Evolutionary conservation across 495 filamentous ascomycete species (phyloP).

Genomic region (Xylaria palmicola): DNA sequence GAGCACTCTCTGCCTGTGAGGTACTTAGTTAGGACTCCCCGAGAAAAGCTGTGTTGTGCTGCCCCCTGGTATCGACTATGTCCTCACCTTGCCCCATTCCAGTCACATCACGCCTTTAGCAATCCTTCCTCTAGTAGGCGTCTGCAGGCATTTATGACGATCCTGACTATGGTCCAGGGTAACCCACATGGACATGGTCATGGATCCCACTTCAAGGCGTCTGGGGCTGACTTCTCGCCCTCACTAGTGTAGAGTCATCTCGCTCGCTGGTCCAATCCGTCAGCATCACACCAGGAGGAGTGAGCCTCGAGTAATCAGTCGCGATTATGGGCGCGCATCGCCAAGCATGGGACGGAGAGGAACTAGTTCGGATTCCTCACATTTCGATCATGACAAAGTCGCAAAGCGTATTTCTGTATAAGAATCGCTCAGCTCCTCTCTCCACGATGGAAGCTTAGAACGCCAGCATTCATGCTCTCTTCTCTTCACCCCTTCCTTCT

Average conservation of each 20-base stretch:
- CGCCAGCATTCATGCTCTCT: slow-evolving; percentile 13
- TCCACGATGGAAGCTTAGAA: not conserved
- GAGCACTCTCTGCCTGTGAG: not conserved
- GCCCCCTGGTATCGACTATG: not conserved
- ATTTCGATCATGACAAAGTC: not conserved
- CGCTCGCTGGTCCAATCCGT: not conserved
- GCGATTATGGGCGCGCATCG: not conserved
- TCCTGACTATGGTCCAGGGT: not conserved
- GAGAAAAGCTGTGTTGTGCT: not conserved
- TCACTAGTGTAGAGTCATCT: not conserved
- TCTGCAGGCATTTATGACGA: not conserved
- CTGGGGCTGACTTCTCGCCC: slow-evolving; percentile 3
- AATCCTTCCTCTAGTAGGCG: not conserved
- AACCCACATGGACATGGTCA: not conserved
- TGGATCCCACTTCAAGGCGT: not conserved
- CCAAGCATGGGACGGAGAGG: slow-evolving; percentile 4
- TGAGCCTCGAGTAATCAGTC: slow-evolving; percentile 15
- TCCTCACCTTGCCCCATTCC: not conserved
- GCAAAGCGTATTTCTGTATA: slow-evolving; percentile 1
- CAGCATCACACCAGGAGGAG: slow-evolving; percentile 14
- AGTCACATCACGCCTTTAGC: not conserved
- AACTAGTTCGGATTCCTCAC: not conserved
- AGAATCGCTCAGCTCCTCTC: slow-evolving; percentile 1
- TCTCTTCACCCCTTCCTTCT: slow-evolving; percentile 1
- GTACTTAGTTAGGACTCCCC: not conserved